phyloP scores from a whole-genome alignment of 2,329 filamentous ascomycete genomes.

The Hymenoscyphus fraxineus region DNA sequence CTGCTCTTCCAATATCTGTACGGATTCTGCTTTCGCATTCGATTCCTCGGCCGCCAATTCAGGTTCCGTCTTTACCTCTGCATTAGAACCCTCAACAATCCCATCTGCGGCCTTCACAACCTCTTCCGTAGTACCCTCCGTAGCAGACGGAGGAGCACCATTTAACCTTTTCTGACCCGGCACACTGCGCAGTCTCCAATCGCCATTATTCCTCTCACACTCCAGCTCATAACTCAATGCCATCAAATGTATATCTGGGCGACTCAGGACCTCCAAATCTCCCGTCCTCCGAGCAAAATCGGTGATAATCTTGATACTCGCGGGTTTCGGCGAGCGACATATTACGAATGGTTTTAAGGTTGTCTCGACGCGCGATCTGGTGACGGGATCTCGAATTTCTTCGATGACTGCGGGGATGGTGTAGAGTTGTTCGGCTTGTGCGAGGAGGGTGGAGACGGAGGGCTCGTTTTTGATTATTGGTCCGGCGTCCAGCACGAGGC shows the following conservation, averaged over 20 bases:
- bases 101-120: constrained; percentile 12
- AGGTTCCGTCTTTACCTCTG: neutral
- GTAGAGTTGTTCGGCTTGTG: constrained; percentile 70
- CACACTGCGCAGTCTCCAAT: constrained; percentile 75
- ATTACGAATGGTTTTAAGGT: constrained; percentile 82
- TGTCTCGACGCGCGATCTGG: constrained; percentile 76
- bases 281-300: constrained; percentile 88
- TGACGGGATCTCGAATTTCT: constrained; percentile 83
- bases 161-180: constrained; percentile 79
- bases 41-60: neutral
- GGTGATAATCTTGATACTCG: constrained; percentile 74
- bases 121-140: constrained; percentile 30
- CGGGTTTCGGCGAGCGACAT: constrained; percentile 67
- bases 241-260: constrained; percentile 82
- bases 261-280: constrained; percentile 82
- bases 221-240: constrained; percentile 94
- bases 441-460: constrained; percentile 74
- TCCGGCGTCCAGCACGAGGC: constrained; percentile 83
- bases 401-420: constrained; percentile 82
- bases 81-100: neutral
- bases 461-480: constrained; percentile 93
- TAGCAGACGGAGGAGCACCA: constrained; percentile 49
- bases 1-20: neutral
- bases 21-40: neutral
- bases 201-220: constrained; percentile 81